Evolutionary conservation across 805 yeast genomes (phyloP), one percentile per base, ranked within the genome.

Genomic region (Nakazawaea pomicola): DNA sequence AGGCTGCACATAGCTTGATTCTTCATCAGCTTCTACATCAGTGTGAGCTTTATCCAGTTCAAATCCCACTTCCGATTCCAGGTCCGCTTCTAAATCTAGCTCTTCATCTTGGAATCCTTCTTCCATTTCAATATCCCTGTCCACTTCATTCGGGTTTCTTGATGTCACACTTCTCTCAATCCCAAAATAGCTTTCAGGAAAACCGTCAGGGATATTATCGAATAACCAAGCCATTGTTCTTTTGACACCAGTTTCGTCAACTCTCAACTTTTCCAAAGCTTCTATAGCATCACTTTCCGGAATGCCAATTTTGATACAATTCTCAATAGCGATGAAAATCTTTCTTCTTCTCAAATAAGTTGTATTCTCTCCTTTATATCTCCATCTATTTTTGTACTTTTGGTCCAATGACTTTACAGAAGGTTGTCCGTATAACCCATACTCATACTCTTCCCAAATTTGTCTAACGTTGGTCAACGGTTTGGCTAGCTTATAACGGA

Each of bases 371-470:
- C 80, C 78, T n/a, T 70, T 63, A 33, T 64, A 36, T 54, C 82
- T 65, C 83, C 83, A 76, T 23, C 71, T 68, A 2, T 78, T 67
- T 37, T 69, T 71, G 46, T 66, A 76, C 44, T 70, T 63, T 6
- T 50, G 41, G 49, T 76, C 81, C 54, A 76, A 54, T 11, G 67
- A 58, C 44, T 66, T 68, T 30, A 76, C 63, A 3, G 80, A 72
- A 0, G 79, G 79, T 48, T 74, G 76, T 2, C 67, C 74, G 40
- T 69, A 63, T 4, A 70, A 45, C 0, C 81, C 80, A 40, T 68
- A 67, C 5, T 72, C 66, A 45, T 74, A 76, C 51, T 76, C 82
- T 46, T 67, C 63, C 82, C 82, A 76, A 18, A 76, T 68, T 46
- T 75, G 80, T 29, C 61, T 53, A 2, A 74, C 72, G 4, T 72